Conservation (phyloP, 208 protist genomes). For the Wallacemonas collosoma region DNA sequence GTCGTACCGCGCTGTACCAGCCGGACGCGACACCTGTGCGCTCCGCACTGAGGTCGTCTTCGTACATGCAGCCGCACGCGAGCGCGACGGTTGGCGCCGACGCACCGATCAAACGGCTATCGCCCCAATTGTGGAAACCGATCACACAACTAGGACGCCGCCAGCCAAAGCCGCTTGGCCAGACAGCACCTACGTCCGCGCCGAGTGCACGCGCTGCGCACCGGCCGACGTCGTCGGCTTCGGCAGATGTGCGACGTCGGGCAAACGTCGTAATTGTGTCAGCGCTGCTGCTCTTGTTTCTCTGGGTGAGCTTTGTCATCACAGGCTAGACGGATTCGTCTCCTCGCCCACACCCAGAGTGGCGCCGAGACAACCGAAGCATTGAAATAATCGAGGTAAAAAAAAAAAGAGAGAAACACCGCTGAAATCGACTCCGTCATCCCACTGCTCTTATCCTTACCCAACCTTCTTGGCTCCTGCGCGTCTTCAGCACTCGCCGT, state of each 20-base stretch:
- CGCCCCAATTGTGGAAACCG: too few relatives aligned
- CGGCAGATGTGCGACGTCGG: not conserved
- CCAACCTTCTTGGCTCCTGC: too few relatives aligned
- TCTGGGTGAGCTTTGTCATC: not conserved
- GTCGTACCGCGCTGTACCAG: not conserved
- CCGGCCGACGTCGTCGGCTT: not conserved
- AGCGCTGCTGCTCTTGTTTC: not conserved
- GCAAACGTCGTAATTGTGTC: not conserved
- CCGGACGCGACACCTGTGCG: conserved; percentile 8
- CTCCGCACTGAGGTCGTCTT: conserved; percentile 2
- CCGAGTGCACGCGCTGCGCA: not conserved
- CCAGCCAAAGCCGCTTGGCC: too few relatives aligned
- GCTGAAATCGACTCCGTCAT: too few relatives aligned
- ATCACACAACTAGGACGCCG: too few relatives aligned
- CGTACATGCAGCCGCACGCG: not conserved
- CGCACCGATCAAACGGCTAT: too few relatives aligned
- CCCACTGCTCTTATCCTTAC: too few relatives aligned
- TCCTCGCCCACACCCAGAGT: too few relatives aligned
- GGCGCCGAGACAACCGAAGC: too few relatives aligned
- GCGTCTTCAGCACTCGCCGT: too few relatives aligned
- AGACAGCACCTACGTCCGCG: too few relatives aligned
- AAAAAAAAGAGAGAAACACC: not conserved
- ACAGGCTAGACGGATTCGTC: not conserved
- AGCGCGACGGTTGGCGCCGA: too few relatives aligned
- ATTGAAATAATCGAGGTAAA: not conserved